Evolutionary conservation across 228 moss, liverwort and hornwort species (phyloP).

Genomic region (Sphagnum fallax): DNA sequence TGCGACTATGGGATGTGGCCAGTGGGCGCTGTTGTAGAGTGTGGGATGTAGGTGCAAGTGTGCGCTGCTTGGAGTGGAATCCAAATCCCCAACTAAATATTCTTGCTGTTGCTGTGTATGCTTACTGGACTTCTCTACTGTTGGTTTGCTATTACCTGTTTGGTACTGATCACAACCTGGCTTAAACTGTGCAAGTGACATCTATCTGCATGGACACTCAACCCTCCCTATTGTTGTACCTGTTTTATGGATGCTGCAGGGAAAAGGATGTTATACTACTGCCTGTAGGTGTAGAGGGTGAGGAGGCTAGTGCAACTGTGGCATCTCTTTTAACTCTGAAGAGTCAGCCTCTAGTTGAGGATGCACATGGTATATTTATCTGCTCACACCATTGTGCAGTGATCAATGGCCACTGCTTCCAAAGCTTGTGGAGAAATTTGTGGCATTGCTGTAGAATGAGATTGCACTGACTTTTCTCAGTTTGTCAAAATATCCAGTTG

Average conservation of each 20-base stretch:
- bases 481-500: too few species aligned
- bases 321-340: constrained; percentile 44
- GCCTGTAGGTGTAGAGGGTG: constrained; percentile 56
- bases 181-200: too few species aligned
- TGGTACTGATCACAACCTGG: too few species aligned
- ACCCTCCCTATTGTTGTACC: too few species aligned
- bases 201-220: too few species aligned
- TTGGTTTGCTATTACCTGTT: too few species aligned
- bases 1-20: constrained; percentile 96
- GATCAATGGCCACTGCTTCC: too few species aligned
- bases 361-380: constrained; percentile 24
- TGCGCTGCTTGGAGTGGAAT: constrained; percentile 86
- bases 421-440: too few species aligned
- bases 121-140: neutral
- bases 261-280: constrained; percentile 69
- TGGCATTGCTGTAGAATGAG: too few species aligned
- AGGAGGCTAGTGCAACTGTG: constrained; percentile 38
- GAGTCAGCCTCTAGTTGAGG: constrained; percentile 21
- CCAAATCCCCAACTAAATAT: constrained; percentile 76
- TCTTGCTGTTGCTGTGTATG: constrained; percentile 91
- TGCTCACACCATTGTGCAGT: too few species aligned
- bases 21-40: constrained; percentile 73
- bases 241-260: constrained; percentile 32
- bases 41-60: constrained; percentile 63
- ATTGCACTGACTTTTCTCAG: too few species aligned